These are phyloP conservation scores for barley (Hordeum vulgare) DNA, from an alignment of 176 grass and related monocot genomes.

Conservation along the genomic window MorexV3_pseudomolecules_assembly NC_058522.1:13584033-13584532, in stretches of 20 bases:
- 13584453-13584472: too few species aligned
- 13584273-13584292: background rate
- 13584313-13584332: background rate
- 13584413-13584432: background rate
- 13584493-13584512: too few species aligned
- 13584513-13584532: too few species aligned
- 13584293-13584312: background rate
- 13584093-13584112: background rate
- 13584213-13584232: background rate
- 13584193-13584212: background rate
- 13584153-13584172: background rate
- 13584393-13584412: background rate
- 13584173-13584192: background rate
- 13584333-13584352: background rate
- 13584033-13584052: too few species aligned
- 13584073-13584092: background rate
- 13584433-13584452: background rate
- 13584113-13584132: slow-evolving; percentile 20
- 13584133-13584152: slow-evolving; percentile 29
- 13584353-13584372: background rate
- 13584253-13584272: background rate
- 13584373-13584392: background rate
- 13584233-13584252: background rate
- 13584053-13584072: background rate
- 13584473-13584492: too few species aligned